Conservation (phyloP, 768 basidiomycete genomes). For the Leccinum pellstonianum region DNA sequence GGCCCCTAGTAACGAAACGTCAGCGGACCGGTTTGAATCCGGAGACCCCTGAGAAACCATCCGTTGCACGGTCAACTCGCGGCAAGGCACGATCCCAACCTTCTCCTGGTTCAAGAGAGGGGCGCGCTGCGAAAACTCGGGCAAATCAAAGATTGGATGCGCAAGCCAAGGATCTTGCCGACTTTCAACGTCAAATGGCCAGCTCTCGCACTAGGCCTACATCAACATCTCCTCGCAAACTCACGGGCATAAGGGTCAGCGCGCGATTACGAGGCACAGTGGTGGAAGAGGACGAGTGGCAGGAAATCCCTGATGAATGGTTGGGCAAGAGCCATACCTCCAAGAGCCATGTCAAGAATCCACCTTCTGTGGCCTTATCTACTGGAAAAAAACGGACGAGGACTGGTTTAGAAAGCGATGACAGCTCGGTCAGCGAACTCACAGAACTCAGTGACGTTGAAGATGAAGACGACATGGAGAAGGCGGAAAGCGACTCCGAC, state of each 20-base stretch:
- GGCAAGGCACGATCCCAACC: constrained; percentile 11
- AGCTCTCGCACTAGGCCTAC: constrained; percentile 12
- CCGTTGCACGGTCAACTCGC: constrained; percentile 14
- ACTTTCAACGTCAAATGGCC: constrained; percentile 50
- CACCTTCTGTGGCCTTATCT: constrained; percentile 6
- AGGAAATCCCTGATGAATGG: constrained; percentile 79
- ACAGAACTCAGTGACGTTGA: constrained; percentile 65
- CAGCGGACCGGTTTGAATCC: constrained; percentile 19
- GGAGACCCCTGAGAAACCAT: constrained; percentile 2
- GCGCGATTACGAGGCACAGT: constrained; percentile 57
- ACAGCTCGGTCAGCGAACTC: constrained; percentile 66
- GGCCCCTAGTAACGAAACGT: constrained; percentile 25
- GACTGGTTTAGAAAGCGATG: constrained; percentile 63
- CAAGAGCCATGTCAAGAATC: constrained; percentile 16
- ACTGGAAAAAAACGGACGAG: constrained; percentile 28
- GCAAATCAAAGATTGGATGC: constrained; percentile 68
- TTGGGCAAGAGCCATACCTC: constrained; percentile 25
- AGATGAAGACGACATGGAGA: constrained; percentile 30
- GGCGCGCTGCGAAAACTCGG: constrained; percentile 66
- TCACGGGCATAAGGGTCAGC: constrained; percentile 63
- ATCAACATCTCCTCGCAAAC: constrained; percentile 27
- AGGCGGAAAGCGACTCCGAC: constrained; percentile 9
- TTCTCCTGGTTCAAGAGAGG: constrained; percentile 41
- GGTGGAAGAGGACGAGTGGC: constrained; percentile 68
- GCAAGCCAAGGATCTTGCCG: constrained; percentile 67